These are phyloP conservation scores for Claviceps paspali DNA, from an alignment of 2,329 filamentous ascomycete species.

Conservation along the genomic window DNA sequence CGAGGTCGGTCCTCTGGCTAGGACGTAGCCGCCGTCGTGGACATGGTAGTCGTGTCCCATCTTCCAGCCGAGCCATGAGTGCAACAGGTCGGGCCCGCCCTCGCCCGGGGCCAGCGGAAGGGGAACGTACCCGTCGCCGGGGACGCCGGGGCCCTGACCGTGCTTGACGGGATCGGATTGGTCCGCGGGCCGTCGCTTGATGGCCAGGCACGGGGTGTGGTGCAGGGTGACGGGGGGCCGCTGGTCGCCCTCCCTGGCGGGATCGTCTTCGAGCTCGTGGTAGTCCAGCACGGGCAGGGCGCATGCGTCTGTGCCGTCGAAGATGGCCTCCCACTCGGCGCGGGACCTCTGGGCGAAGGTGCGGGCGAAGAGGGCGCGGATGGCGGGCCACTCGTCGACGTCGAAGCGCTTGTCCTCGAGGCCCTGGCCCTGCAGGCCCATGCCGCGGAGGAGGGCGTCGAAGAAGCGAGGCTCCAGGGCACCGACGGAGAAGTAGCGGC, in stretches of 20 bases:
- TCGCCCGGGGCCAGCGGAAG: conserved; percentile 46
- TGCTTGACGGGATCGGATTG: no score
- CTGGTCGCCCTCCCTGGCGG: conserved; percentile 48
- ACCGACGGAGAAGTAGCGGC: conserved; percentile 73
- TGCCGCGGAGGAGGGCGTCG: conserved; percentile 45
- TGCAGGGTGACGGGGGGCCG: conserved; percentile 54
- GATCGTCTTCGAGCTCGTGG: conserved; percentile 44
- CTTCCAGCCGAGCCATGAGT: conserved; percentile 64
- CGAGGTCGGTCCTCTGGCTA: conserved; percentile 12
- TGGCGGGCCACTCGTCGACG: conserved; percentile 48
- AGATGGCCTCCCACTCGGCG: conserved; percentile 68
- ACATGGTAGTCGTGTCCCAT: conserved; percentile 57
- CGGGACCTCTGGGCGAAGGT: conserved; percentile 57
- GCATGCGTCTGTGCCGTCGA: conserved; percentile 85
- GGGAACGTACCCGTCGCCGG: conserved; percentile 7
- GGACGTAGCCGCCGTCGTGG: conserved; percentile 43
- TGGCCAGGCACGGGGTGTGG: conserved; percentile 51
- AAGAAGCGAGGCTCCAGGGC: conserved; percentile 85
- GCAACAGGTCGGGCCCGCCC: conserved; percentile 55
- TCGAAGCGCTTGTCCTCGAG: conserved; percentile 44
- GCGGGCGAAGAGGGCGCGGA: conserved; percentile 44
- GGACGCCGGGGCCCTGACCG: no score
- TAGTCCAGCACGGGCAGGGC: conserved; percentile 77
- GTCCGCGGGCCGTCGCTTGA: conserved; percentile 30
- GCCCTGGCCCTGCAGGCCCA: conserved; percentile 40